A percentile compares a stretch with the other conserved stretches of the same genome.
Evolutionary conservation across 148 eudicot species (phyloP).

Genomic region (Rheum nobile): DNA sequence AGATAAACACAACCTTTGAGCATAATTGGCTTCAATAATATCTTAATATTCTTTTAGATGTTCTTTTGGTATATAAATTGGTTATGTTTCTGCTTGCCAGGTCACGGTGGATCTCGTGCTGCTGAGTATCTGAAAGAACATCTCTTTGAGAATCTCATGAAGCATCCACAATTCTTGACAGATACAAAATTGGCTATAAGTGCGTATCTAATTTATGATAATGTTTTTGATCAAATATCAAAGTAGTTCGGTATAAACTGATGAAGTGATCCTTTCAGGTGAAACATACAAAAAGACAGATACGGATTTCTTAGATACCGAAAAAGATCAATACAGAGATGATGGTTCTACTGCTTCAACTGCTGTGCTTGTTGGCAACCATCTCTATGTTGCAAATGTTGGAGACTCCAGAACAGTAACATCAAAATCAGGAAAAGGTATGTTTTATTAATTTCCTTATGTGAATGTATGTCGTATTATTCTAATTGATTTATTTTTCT

Average conservation of each 20-base stretch:
- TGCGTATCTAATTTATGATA: constrained; percentile 19
- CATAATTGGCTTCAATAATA: not conserved
- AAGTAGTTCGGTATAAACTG: constrained; percentile 3
- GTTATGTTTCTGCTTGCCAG: constrained; percentile 22
- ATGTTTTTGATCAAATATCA: not conserved
- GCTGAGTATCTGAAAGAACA: constrained; percentile 80
- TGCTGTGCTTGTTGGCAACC: constrained; percentile 86
- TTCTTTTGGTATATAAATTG: not conserved
- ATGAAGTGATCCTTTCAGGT: constrained; percentile 34
- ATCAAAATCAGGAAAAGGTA: constrained; percentile 89
- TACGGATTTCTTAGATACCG: constrained; percentile 68
- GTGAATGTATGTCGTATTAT: not conserved
- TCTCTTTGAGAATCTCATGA: constrained; percentile 80
- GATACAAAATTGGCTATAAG: constrained; percentile 85
- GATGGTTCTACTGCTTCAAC: constrained; percentile 99
- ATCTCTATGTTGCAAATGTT: constrained; percentile 93
- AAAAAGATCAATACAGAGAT: constrained; percentile 77
- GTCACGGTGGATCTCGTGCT: constrained; percentile 98
- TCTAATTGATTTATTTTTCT: not conserved
- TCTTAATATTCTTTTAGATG: not conserved
- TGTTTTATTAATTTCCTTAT: not conserved
- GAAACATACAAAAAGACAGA: constrained; percentile 84
- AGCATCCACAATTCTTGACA: constrained; percentile 64
- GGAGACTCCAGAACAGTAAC: constrained; percentile 91
- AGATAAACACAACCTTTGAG: not conserved